Conservation (phyloP, 352 stramenopile species). For the Pythium grandisporangium region DNA sequence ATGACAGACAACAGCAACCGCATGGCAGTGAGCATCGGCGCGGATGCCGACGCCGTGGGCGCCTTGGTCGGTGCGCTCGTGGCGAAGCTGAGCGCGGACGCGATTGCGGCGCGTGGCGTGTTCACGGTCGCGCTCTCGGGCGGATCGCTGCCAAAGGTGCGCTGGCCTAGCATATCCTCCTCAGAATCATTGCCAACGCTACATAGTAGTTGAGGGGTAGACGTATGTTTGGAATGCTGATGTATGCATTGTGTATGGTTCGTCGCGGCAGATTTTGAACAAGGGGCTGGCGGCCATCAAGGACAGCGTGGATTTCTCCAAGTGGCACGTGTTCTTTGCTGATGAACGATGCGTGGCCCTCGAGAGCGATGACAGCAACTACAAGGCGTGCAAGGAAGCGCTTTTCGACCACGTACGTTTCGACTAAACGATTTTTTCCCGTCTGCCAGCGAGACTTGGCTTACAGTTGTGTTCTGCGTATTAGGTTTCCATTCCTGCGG, state of each 20-base stretch:
- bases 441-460: neutral
- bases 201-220: too few relatives aligned
- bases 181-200: too few relatives aligned
- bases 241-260: too few relatives aligned
- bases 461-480: slow-evolving; percentile 4
- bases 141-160: slow-evolving; percentile 75
- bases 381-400: slow-evolving; percentile 84
- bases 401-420: slow-evolving; percentile 80
- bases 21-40: slow-evolving; percentile 51
- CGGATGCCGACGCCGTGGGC: slow-evolving; percentile 50
- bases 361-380: slow-evolving; percentile 93
- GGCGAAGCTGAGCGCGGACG: slow-evolving; percentile 47
- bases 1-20: too few relatives aligned
- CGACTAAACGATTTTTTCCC: neutral
- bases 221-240: too few relatives aligned
- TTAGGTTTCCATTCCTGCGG: slow-evolving; percentile 55
- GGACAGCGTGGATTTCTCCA: slow-evolving; percentile 86
- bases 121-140: slow-evolving; percentile 86
- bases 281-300: slow-evolving; percentile 72
- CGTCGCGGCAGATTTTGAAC: slow-evolving; percentile 65
- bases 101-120: slow-evolving; percentile 41
- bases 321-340: slow-evolving; percentile 97
- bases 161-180: too few relatives aligned
- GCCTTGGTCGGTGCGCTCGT: slow-evolving; percentile 50
- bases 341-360: slow-evolving; percentile 95